phyloP scores from a whole-genome alignment of 192 early-diverging fungal genomes.

The Gaertneriomyces sp. region DNA sequence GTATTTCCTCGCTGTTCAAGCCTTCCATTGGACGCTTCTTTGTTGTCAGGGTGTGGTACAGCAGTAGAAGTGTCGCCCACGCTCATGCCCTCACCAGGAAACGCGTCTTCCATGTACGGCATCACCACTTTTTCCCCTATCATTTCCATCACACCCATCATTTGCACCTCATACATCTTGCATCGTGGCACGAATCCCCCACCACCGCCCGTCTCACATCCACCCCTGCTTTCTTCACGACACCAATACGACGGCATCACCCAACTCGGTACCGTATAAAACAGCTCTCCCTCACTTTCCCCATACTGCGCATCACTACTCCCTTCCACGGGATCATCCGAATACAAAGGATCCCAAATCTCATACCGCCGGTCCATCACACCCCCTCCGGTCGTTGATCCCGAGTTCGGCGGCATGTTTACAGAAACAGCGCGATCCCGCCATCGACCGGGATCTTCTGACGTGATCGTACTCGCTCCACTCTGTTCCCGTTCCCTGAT shows the following conservation, averaged over 20 bases:
- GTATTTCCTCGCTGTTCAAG: background rate
- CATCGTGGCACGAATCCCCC: constrained; percentile 60
- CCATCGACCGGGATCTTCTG: background rate
- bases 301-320: constrained; percentile 13
- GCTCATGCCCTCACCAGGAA: background rate
- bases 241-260: constrained; percentile 87
- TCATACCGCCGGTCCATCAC: constrained; percentile 19
- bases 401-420: constrained; percentile 6
- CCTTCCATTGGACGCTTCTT: too few relatives aligned
- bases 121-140: constrained; percentile 23
- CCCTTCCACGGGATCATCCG: constrained; percentile 35
- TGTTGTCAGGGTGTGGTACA: background rate
- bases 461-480: background rate
- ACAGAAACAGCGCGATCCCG: constrained; percentile 10
- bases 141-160: constrained; percentile 64
- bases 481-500: constrained; percentile 12
- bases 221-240: constrained; percentile 30
- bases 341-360: constrained; percentile 52
- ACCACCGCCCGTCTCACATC: constrained; percentile 10
- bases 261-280: constrained; percentile 84
- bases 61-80: background rate
- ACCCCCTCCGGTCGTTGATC: background rate
- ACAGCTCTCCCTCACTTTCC: constrained; percentile 1
- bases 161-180: constrained; percentile 82
- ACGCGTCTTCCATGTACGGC: constrained; percentile 26